Conservation (phyloP, 2,329 filamentous ascomycete species). For the Fusarium phyllophilum region DNA sequence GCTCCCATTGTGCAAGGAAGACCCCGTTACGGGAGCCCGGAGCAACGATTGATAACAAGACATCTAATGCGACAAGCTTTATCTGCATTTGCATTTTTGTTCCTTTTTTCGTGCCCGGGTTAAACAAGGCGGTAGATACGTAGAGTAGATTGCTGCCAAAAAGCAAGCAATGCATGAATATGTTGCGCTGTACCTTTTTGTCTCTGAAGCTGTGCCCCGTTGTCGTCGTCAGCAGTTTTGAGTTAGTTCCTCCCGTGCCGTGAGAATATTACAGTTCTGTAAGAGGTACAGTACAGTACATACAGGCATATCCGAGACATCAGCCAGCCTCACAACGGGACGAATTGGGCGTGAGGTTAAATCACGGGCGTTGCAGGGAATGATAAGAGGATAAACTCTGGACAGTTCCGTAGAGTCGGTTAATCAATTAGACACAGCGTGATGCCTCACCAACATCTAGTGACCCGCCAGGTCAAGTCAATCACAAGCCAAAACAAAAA, state of each 20-base stretch:
- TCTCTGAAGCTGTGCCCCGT: constrained; percentile 21
- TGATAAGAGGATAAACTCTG: not conserved
- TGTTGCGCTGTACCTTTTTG: constrained; percentile 7
- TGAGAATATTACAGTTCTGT: constrained; percentile 17
- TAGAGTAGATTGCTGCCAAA: not conserved
- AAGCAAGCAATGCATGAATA: constrained; percentile 1
- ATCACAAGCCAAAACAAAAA: constrained; percentile 16
- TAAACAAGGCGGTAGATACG: constrained; percentile 4
- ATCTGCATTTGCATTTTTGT: not conserved
- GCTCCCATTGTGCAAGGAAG: constrained; percentile 20
- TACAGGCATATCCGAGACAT: constrained; percentile 39
- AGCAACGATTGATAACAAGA: constrained; percentile 26
- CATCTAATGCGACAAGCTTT: constrained; percentile 12
- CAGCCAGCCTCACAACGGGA: constrained; percentile 16
- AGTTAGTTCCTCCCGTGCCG: constrained; percentile 13
- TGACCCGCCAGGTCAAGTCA: not conserved
- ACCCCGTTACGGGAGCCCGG: constrained; percentile 19
- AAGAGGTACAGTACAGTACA: not conserved
- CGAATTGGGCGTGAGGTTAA: constrained; percentile 11
- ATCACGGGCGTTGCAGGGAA: constrained; percentile 12
- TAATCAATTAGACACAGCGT: constrained; percentile 14
- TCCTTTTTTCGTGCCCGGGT: not conserved
- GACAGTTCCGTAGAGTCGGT: not conserved
- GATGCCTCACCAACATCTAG: not conserved
- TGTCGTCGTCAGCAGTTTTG: constrained; percentile 28